Conservation (phyloP, 2,329 filamentous ascomycete genomes). For the Leptoxyphium fumago region DNA sequence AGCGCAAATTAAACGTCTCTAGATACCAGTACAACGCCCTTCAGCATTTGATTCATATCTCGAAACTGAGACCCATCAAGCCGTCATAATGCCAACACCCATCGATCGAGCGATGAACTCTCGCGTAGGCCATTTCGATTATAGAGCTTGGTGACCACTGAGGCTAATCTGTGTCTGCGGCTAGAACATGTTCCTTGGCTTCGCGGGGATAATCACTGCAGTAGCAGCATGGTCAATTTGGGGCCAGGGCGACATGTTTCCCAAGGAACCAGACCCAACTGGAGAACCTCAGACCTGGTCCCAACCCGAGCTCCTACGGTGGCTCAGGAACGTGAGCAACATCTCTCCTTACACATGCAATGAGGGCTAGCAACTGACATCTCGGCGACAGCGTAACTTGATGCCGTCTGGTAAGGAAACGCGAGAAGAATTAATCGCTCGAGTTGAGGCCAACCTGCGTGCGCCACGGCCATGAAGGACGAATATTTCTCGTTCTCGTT, state of each 20-base stretch:
- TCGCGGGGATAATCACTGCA: slow-evolving; percentile 67
- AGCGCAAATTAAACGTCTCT: too few relatives aligned
- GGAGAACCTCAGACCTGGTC: slow-evolving; percentile 66
- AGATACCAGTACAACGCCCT: too few relatives aligned
- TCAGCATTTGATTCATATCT: too few relatives aligned
- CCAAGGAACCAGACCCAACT: slow-evolving; percentile 56
- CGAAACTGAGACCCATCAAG: not conserved
- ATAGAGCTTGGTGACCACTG: too few relatives aligned
- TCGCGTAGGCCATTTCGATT: slow-evolving; percentile 19
- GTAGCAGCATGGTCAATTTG: slow-evolving; percentile 74
- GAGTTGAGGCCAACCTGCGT: slow-evolving; percentile 54
- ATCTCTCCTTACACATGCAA: too few relatives aligned
- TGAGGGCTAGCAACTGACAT: too few relatives aligned
- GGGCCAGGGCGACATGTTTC: slow-evolving; percentile 66
- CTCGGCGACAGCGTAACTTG: slow-evolving; percentile 41
- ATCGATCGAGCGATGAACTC: slow-evolving; percentile 33
- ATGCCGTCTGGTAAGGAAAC: slow-evolving; percentile 45
- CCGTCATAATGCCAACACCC: slow-evolving; percentile 31
- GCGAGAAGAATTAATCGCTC: slow-evolving; percentile 49
- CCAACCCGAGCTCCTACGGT: slow-evolving; percentile 60
- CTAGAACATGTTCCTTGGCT: slow-evolving; percentile 41
- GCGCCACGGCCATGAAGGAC: slow-evolving; percentile 15
- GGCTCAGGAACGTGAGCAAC: slow-evolving; percentile 60
- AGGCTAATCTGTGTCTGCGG: not conserved
- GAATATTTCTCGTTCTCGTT: not conserved